These are phyloP conservation scores for carrot (Daucus carota) DNA, from an alignment of 129 eudicot species.

Conservation along the genomic window DH1_v3.0 NC_030386.2:34703501-34704000, in stretches of 20 bases:
- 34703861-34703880: slow-evolving; percentile 30
- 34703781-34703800: not conserved
- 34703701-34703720: not conserved
- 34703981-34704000: slow-evolving; percentile 49
- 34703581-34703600: no score
- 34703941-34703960: slow-evolving; percentile 57
- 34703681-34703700: not conserved
- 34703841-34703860: not conserved
- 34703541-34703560: not conserved
- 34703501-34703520: not conserved
- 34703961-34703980: slow-evolving; percentile 36
- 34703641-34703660: not conserved
- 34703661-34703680: not conserved
- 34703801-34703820: not conserved
- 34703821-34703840: not conserved
- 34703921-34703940: slow-evolving; percentile 44
- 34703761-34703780: not conserved
- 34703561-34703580: not conserved
- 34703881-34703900: slow-evolving; percentile 43
- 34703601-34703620: not conserved
- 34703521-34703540: not conserved
- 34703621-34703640: not conserved
- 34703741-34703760: not conserved
- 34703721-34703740: not conserved
- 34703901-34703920: slow-evolving; percentile 76